Conservation (phyloP, 2,329 filamentous ascomycete species). For the Chaetomiaceae sp. region DNA sequence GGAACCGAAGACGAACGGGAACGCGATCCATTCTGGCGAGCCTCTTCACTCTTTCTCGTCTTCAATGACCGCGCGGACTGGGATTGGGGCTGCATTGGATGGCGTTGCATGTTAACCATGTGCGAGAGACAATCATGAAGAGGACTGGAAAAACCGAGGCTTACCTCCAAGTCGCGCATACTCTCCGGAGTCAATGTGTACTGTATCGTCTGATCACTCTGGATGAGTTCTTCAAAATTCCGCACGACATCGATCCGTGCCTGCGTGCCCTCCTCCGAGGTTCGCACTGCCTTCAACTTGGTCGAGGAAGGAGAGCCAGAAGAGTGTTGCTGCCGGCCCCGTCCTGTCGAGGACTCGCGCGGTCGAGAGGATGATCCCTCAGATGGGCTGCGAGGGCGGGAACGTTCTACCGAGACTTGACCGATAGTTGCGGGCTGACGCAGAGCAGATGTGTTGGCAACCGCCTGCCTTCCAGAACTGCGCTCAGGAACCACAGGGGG, state of each 20-base stretch:
- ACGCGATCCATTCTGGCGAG: constrained; percentile 35
- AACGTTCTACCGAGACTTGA: constrained; percentile 37
- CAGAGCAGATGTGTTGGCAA: constrained; percentile 20
- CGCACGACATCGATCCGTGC: constrained; percentile 52
- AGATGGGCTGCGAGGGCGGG: constrained; percentile 29
- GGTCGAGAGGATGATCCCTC: constrained; percentile 27
- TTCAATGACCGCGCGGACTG: constrained; percentile 41
- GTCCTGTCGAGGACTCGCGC: constrained; percentile 15
- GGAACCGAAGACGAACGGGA: constrained; percentile 47
- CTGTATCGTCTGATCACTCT: constrained; percentile 76
- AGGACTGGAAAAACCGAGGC: constrained; percentile 29
- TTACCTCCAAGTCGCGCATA: constrained; percentile 71
- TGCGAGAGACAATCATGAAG: too few relatives aligned
- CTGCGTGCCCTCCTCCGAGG: constrained; percentile 52
- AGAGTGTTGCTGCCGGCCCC: constrained; percentile 38
- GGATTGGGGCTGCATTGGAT: constrained; percentile 19
- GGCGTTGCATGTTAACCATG: constrained; percentile 17
- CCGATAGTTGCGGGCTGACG: constrained; percentile 32
- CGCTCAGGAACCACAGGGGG: constrained; percentile 27
- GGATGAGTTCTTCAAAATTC: constrained; percentile 74
- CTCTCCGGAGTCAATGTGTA: constrained; percentile 76
- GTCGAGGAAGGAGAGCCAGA: constrained; percentile 48
- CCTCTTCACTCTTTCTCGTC: constrained; percentile 45
- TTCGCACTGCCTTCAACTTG: constrained; percentile 50
- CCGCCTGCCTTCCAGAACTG: constrained; percentile 24